Base-by-base conservation (phyloP, 1,139 yeast species). In the Debaryomyces fabryi region DNA sequence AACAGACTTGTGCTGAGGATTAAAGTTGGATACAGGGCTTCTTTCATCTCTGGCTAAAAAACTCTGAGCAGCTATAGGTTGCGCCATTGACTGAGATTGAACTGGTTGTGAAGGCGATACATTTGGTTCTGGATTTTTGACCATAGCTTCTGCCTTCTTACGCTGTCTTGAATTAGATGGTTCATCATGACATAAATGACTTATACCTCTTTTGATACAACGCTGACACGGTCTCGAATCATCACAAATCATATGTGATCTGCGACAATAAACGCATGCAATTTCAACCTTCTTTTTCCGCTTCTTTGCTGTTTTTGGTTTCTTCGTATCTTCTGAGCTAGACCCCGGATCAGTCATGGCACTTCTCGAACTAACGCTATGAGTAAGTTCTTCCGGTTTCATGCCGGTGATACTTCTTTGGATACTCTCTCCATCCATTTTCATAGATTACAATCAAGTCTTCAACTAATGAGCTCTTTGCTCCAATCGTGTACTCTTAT, bases 221-320 rank as follows among this genome's bases (percentile, higher is more conserved):
- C 97, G 72, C 46, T 85, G 81, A 64, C 98, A 92, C 1, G 98
- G 98, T 50, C 97, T 74, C 12, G 82, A 73, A 38, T 83, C 86
- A 63, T 91, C 97, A 68, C 98, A 92, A 29, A 91, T 88, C 95
- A 92, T 90, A 65, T 92, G 98, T 1, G 97, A 89, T 42, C 98
- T 74, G 43, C 97, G 79, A 62, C 98, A 92, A 63, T 89, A 92
- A 2, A 92, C 88, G 70, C 98, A 92, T 0, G 98, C 97, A 50
- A 79, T 72, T 27, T 73, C 81, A 27, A 81, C 85, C 60, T 81
- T 84, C 67, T 81, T 82, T 65, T 81, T 79, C 47, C 79, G 63
- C 52, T 68, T 71, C 52, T 63, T 64, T 35, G 50, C 51, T 20
- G 48, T 50, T 49, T 55, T 56, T 18, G 38, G 20, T 40, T 49